Conservation (phyloP, 306 rosid genomes). For the Fagus crenata region DNA sequence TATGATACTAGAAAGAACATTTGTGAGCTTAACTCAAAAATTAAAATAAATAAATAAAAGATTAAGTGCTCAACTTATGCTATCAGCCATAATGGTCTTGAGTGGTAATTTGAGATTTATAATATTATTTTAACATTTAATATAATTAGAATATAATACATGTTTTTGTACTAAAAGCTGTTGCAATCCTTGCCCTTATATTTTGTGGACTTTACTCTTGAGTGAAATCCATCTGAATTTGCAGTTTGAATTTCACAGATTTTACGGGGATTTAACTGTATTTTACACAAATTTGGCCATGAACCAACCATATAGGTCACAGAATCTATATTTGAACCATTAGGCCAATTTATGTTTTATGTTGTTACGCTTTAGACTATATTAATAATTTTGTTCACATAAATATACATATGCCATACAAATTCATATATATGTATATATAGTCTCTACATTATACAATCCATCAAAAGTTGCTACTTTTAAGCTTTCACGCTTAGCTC, state of each 20-base stretch:
- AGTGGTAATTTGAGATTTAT: too few species aligned
- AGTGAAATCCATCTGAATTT: background rate
- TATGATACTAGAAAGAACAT: too few species aligned
- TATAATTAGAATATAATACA: too few species aligned
- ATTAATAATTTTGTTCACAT: background rate
- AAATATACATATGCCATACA: background rate
- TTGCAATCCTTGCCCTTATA: background rate
- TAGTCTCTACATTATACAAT: background rate
- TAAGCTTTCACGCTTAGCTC: background rate
- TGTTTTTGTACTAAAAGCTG: too few species aligned
- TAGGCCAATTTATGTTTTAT: background rate
- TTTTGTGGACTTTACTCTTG: background rate
- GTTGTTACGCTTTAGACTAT: background rate
- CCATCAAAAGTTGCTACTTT: background rate
- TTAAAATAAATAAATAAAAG: too few species aligned
- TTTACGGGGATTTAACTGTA: background rate
- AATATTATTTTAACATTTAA: too few species aligned
- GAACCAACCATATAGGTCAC: background rate
- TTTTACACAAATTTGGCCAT: background rate
- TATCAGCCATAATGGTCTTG: too few species aligned
- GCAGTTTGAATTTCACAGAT: background rate
- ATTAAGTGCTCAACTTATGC: too few species aligned
- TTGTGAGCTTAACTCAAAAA: too few species aligned
- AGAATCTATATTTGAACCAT: background rate
- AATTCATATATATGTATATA: background rate